Evolutionary conservation across 345 rosid species (phyloP), one percentile per base, ranked within the genome.

Genomic region (Capsella bursapastoris): DNA sequence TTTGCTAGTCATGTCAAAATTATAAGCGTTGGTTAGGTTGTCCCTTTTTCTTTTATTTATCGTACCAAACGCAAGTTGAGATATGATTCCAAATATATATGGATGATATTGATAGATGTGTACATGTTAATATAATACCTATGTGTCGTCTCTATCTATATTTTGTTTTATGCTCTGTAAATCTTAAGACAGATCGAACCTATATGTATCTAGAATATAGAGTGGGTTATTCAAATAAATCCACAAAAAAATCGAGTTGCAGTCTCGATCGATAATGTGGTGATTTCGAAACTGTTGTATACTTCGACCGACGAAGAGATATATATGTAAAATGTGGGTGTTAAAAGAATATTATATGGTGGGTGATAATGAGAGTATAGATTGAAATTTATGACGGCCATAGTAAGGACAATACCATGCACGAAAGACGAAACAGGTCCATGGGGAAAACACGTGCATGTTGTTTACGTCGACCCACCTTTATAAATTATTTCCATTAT

Each of bases 381-480:
- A 74, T 58, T 66, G 73, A 58, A 60, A 75, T 61, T 68, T 8
- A 68, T 32, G 70, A 50, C 64, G 64, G 79, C 64, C 50, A 75
- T 43, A 4, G 43, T 68, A 68, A 61, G 65, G 75, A 69, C 71
- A 70, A 71, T 28, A 49, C 66, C 80, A 76, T 70, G 80, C 80
- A 77, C 47, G 76, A 57, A 65, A 71, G 76, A 77, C 64, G 81
- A 71, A 78, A 71, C 81, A 78, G 28, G 63, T 58, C 73, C 81
- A 78, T 71, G 73, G 41, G 81, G 57, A 71, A 43, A 58, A 78
- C 81, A 77, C 77, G 73, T 77, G 77, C 81, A 71, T 68, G 69
- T 68, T 75, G 57, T 75, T 15, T 56, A 64, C 53, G 22, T 78
- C 67, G 77, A 66, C 77, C 81, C 77, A 78, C 81, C 68, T 44